A percentile compares a stretch with the other conserved stretches of the same genome.
Evolutionary conservation across 495 filamentous ascomycete species (phyloP).

Genomic region (Peziza echinospora): DNA sequence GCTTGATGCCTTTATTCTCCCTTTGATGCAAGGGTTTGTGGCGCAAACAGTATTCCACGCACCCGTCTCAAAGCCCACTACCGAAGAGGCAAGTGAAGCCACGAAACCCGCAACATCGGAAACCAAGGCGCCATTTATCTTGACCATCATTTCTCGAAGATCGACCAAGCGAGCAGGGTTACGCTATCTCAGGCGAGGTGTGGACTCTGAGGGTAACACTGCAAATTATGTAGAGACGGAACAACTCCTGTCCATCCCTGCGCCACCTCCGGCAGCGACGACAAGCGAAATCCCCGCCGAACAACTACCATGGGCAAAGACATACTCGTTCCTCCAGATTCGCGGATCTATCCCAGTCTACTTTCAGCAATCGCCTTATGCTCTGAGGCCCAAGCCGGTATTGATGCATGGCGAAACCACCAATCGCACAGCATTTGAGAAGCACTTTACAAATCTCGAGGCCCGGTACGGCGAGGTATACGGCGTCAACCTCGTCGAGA

Average conservation of each 20-base stretch:
- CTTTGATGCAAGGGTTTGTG: conserved; percentile 85
- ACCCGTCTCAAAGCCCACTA: conserved; percentile 5
- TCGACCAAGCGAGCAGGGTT: conserved; percentile 68
- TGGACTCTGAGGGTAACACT: conserved; percentile 66
- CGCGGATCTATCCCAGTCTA: conserved; percentile 78
- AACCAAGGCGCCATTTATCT: conserved; percentile 29
- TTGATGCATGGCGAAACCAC: conserved; percentile 53
- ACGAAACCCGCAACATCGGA: conserved; percentile 13
- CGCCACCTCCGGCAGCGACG: not conserved
- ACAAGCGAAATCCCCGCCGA: conserved; percentile 22
- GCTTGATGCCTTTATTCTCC: conserved; percentile 45
- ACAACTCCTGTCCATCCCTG: conserved; percentile 52
- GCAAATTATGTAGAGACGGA: conserved; percentile 92
- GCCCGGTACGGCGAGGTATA: conserved; percentile 53
- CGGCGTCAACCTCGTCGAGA: conserved; percentile 69
- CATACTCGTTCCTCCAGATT: conserved; percentile 67
- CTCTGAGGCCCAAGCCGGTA: conserved; percentile 68
- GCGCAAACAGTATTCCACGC: conserved; percentile 59
- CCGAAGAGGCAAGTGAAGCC: conserved; percentile 12
- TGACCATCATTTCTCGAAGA: conserved; percentile 72
- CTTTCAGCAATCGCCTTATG: conserved; percentile 83
- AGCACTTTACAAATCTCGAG: conserved; percentile 49
- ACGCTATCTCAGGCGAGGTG: conserved; percentile 73
- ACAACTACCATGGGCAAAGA: conserved; percentile 32
- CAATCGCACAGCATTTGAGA: conserved; percentile 54